phyloP scores from a whole-genome alignment of 2,329 filamentous ascomycete genomes.

The Cladophialophora bantiana region DNA sequence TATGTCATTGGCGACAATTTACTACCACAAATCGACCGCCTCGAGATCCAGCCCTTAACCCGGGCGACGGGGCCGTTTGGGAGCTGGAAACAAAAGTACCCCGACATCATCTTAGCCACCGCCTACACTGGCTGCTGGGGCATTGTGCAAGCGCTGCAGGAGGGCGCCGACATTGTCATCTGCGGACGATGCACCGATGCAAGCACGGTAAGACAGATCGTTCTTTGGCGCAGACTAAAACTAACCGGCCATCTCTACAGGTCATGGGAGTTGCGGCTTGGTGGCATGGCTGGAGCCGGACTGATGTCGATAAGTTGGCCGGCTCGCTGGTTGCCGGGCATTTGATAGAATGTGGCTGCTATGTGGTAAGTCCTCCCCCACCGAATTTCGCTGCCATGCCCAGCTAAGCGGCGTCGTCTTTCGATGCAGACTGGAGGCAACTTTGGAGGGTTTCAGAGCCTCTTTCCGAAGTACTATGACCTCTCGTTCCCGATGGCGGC shows the following conservation, averaged over 20 bases:
- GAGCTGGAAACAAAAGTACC: slow-evolving; percentile 16
- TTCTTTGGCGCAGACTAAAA: background rate
- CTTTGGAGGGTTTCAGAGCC: slow-evolving; percentile 48
- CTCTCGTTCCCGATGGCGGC: slow-evolving; percentile 57
- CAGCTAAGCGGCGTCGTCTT: background rate
- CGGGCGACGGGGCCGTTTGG: slow-evolving; percentile 8
- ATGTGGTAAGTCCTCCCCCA: slow-evolving; percentile 21
- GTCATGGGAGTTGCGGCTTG: slow-evolving; percentile 36
- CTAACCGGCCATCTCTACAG: background rate
- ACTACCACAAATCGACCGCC: background rate
- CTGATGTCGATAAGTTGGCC: slow-evolving; percentile 36
- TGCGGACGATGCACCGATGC: slow-evolving; percentile 45
- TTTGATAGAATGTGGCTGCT: slow-evolving; percentile 43
- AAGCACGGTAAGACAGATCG: slow-evolving; percentile 15
- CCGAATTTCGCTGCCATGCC: background rate
- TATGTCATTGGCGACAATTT: background rate
- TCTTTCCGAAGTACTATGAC: slow-evolving; percentile 33
- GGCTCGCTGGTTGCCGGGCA: slow-evolving; percentile 45
- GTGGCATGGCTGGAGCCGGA: slow-evolving; percentile 34
- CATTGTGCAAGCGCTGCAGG: slow-evolving; percentile 42
- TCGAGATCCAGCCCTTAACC: slow-evolving; percentile 6
- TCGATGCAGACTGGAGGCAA: slow-evolving; percentile 45
- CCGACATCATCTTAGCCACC: slow-evolving; percentile 52
- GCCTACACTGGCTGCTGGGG: slow-evolving; percentile 60
- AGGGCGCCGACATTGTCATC: slow-evolving; percentile 45